Evolutionary conservation across 2,329 filamentous ascomycete species (phyloP), one percentile per base, ranked within the genome.

Genomic region (Coleophoma crateriformis): DNA sequence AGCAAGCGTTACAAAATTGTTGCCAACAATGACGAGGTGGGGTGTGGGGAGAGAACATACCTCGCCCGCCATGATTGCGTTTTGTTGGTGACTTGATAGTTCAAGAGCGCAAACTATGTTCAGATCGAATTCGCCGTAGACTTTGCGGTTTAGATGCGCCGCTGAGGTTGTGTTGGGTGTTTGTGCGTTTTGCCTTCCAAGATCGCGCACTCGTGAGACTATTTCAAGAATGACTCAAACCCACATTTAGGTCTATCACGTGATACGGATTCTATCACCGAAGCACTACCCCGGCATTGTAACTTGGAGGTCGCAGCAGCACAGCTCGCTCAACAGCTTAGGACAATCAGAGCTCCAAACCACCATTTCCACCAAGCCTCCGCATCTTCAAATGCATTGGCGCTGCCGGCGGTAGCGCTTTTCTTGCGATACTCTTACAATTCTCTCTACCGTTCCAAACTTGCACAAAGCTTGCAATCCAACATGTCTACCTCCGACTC

Each of bases 61-160:
- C 50, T 61, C 62, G 60, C 76, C 75, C 61, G 74, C 73, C 76
- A 79, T 79, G 69, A 69, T 76, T 72, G 71, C 69, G 68, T 61
- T 65, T 58, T 52, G 32, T 49, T 48, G 35, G n/a, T 33, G 15
- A 41, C 27, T 27, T 27, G 27, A 27, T 27, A 10, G 8, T 27
- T 27, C 27, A 27, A 27, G 8, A 27, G 27, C 27, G 27, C 27
- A 27, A 27, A 27, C 27, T 27, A 27, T 27, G 27, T 27, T 27
- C 27, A 10, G 8, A 27, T 27, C 27, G 27, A 27, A 27, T 27
- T 27, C 27, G 27, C 27, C 27, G 27, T 27, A 27, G 27, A 27
- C 8, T n/a, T 38, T 17, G 35, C 35, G 35, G 13, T 38, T 38
- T 17, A 41, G 6, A 19, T 33, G n/a, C 33, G 38, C 46, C 15